Evolutionary conservation across 768 basidiomycete species (phyloP), one percentile per base, ranked within the genome.

Genomic region (Erythrobasidium yunnanense): DNA sequence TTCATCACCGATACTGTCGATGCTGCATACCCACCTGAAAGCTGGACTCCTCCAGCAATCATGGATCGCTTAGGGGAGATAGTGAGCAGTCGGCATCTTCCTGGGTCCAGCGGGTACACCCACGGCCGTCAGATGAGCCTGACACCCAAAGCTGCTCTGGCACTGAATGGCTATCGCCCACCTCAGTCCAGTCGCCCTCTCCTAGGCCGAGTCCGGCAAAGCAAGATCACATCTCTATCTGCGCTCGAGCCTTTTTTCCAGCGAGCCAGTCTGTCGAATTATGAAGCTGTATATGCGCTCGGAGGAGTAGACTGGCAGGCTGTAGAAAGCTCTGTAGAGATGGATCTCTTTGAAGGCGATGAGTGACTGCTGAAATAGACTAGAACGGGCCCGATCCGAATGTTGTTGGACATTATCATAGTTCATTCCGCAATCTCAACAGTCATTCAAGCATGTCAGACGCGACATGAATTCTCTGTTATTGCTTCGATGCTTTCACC

Each of bases 1-100:
- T 99, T 97, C 75, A 84, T 96, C 46, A 95, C 91, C 1, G 93
- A 99, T 75, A 97, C 93, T 0, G 88, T 92, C 4, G 95, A 97
- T 72, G 91, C 93, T 0, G 82, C 91, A 33, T 91, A 90, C 76
- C 85, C 84, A 18, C 87, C 90, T 0, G 85, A 90, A 65, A 80
- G 84, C 49, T 90, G 86, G 82, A 79, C 79, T 65, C 88, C 92
- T 0, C 86, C 87, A 70, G 87, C 90, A 1, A 84, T 95, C 79
- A 82, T 96, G 76, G 95, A 99, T 73, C 86, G 86, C 62, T 80
- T 97, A 0, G 85, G 89, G 46, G 90, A 92, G 69, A 83, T 90
- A 38, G 81, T 87, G 15, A 82, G 82, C n/a, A 84, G 80, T 70
- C 74, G 54, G 27, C 50, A n/a, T 22, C 27, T 29, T 52, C 38